Conservation (phyloP, 1,139 yeast species). For the Tardiomyces depauwii region DNA sequence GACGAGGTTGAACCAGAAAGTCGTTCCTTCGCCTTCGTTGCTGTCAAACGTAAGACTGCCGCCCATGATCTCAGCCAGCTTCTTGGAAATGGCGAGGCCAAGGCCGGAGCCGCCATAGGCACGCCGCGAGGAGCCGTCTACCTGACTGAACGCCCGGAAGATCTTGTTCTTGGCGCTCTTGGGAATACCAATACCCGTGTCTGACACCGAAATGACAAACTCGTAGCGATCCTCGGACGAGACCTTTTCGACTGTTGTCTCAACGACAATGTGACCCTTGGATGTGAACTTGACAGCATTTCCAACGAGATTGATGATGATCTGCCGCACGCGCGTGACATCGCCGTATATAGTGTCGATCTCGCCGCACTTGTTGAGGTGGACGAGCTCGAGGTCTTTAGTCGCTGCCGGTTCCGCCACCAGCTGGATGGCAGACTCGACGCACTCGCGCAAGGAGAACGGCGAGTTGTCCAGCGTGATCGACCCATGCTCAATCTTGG, state of each 20-base stretch:
- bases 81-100: slow-evolving; percentile 49
- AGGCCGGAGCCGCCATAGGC: slow-evolving; percentile 52
- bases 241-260: slow-evolving; percentile 27
- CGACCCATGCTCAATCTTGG: slow-evolving; percentile 48
- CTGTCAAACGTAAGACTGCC: slow-evolving; percentile 44
- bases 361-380: slow-evolving; percentile 34
- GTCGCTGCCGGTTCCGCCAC: slow-evolving; percentile 42
- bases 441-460: slow-evolving; percentile 40
- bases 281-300: slow-evolving; percentile 48
- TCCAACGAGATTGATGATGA: slow-evolving; percentile 44
- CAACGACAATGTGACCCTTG: slow-evolving; percentile 37
- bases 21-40: slow-evolving; percentile 41
- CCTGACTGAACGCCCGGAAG: slow-evolving; percentile 51
- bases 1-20: slow-evolving; percentile 35
- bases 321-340: slow-evolving; percentile 41
- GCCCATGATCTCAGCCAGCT: slow-evolving; percentile 48
- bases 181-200: slow-evolving; percentile 57
- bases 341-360: slow-evolving; percentile 40
- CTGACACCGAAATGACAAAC: slow-evolving; percentile 35
- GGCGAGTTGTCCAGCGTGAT: slow-evolving; percentile 36
- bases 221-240: slow-evolving; percentile 32
- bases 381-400: slow-evolving; percentile 39
- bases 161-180: slow-evolving; percentile 36
- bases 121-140: slow-evolving; percentile 47
- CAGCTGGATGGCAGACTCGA: slow-evolving; percentile 42